Percentiles rank a stretch among this genome's conserved stretches.
phyloP scores from a whole-genome alignment of 495 filamentous ascomycete species.

The Penicillium soppii region DNA sequence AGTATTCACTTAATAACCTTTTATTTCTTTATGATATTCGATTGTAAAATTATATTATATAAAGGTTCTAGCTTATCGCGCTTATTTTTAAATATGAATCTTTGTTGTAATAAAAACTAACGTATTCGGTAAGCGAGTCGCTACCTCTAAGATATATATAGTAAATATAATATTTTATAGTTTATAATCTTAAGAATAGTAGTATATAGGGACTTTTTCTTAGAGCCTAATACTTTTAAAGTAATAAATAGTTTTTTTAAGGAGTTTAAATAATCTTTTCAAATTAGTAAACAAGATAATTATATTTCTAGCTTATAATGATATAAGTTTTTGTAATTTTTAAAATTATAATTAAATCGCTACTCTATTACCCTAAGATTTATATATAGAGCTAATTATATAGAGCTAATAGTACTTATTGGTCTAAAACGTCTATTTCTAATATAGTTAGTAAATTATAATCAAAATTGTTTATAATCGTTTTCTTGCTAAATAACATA shows the following conservation, averaged over 20 bases:
- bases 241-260: slow-evolving; percentile 17
- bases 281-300: slow-evolving; percentile 8
- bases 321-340: slow-evolving; percentile 4
- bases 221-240: no score
- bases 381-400: no score
- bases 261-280: slow-evolving; percentile 2
- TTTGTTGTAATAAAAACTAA: slow-evolving; percentile 21
- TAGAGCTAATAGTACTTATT: slow-evolving; percentile 8
- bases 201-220: no score
- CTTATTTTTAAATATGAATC: slow-evolving; percentile 11
- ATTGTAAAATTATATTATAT: no score
- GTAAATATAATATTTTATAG: slow-evolving; percentile 25
- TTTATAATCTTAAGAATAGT: no score
- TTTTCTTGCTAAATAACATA: slow-evolving; percentile 24
- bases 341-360: slow-evolving; percentile 12
- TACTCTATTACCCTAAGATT: neutral
- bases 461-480: slow-evolving; percentile 19
- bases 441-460: slow-evolving; percentile 4
- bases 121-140: slow-evolving; percentile 19
- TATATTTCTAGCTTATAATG: neutral
- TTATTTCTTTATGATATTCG: no score
- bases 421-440: slow-evolving; percentile 1
- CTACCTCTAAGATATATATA: slow-evolving; percentile 9
- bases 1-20: no score
- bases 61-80: no score